A percentile compares a stretch with the other conserved stretches of the same genome.
Conservation (phyloP, 805 yeast species). For the Priceomyces carsonii region DNA sequence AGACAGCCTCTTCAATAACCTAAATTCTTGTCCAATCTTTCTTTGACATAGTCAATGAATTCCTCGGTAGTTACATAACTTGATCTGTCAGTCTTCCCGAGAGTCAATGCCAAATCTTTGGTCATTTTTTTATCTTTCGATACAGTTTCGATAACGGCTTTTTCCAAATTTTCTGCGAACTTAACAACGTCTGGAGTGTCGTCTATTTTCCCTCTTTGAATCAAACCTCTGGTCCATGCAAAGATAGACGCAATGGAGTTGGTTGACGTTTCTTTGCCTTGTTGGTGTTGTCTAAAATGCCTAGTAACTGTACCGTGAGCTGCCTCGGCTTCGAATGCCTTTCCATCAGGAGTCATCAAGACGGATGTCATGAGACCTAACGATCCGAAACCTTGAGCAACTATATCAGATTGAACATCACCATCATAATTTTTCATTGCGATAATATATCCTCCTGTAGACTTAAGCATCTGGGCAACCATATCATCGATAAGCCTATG, state of each 20-base stretch:
- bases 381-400: constrained; percentile 97
- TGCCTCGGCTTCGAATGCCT: constrained; percentile 93
- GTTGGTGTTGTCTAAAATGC: constrained; percentile 94
- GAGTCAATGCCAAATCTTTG: constrained; percentile 89
- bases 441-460: constrained; percentile 91
- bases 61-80: constrained; percentile 89
- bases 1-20: constrained; percentile 6
- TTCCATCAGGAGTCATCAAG: constrained; percentile 95
- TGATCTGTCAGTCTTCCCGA: constrained; percentile 81
- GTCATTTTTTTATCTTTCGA: constrained; percentile 87
- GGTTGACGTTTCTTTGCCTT: constrained; percentile 95
- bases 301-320: constrained; percentile 99
- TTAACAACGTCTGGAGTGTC: constrained; percentile 78
- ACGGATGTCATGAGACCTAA: constrained; percentile 97
- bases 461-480: constrained; percentile 98
- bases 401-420: constrained; percentile 94
- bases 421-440: constrained; percentile 99
- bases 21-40: constrained; percentile 50
- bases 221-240: constrained; percentile 94
- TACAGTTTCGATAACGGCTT: constrained; percentile 85
- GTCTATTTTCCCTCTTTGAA: constrained; percentile 90
- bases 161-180: constrained; percentile 78
- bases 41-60: constrained; percentile 79
- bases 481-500: constrained; percentile 96
- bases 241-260: constrained; percentile 96